Conservation (phyloP, 208 protist species). For the Leishmania tropica region DNA sequence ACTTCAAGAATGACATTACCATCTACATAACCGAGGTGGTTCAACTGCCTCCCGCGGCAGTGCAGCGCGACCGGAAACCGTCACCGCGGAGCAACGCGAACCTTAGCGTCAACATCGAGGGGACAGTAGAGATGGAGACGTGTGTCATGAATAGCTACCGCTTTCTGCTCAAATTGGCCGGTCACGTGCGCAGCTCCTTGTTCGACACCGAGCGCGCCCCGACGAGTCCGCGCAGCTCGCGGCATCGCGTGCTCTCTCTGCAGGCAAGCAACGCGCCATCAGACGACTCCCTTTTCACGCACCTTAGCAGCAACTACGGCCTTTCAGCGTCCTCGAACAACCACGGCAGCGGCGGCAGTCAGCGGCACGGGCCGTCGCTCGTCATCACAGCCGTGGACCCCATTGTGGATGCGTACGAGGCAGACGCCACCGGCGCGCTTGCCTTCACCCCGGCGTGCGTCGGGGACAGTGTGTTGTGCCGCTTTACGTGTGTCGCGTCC, state of each 20-base stretch:
- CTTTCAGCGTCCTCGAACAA: slow-evolving; percentile 12
- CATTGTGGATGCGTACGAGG: slow-evolving; percentile 32
- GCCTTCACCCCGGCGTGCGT: slow-evolving; percentile 35
- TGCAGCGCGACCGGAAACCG: slow-evolving; percentile 2
- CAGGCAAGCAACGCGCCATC: slow-evolving; percentile 16
- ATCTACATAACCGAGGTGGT: slow-evolving; percentile 81
- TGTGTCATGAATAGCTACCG: slow-evolving; percentile 83
- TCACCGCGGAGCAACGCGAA: background rate
- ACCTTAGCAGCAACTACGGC: slow-evolving; percentile 25
- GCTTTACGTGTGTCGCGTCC: slow-evolving; percentile 21
- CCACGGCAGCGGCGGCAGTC: slow-evolving; percentile 12
- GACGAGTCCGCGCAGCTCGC: slow-evolving; percentile 15
- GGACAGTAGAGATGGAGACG: slow-evolving; percentile 71
- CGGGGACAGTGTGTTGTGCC: slow-evolving; percentile 26
- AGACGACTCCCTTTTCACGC: background rate
- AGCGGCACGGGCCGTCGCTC: slow-evolving; percentile 23
- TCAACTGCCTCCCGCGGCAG: slow-evolving; percentile 46
- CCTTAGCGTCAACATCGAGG: slow-evolving; percentile 29
- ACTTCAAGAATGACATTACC: slow-evolving; percentile 72
- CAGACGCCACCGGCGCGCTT: slow-evolving; percentile 24
- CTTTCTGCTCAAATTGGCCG: slow-evolving; percentile 70
- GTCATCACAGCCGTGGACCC: slow-evolving; percentile 27
- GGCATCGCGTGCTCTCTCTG: slow-evolving; percentile 31
- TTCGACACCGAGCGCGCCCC: slow-evolving; percentile 11
- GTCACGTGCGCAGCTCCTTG: slow-evolving; percentile 37